Evolutionary conservation across 2,329 filamentous ascomycete species (phyloP).

Genomic region (Fusarium musae): DNA sequence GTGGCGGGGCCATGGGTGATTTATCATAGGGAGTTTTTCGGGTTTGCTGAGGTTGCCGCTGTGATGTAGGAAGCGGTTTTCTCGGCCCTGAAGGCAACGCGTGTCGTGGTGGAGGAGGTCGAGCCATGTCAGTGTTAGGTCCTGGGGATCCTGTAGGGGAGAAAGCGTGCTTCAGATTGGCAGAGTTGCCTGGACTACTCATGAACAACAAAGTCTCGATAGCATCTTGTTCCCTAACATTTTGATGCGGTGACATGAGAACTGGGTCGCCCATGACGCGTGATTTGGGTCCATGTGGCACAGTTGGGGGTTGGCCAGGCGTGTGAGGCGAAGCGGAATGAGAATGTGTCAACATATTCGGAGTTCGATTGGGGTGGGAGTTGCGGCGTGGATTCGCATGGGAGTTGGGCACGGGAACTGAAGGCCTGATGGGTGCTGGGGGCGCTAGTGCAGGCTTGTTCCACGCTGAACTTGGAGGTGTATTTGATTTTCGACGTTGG

Average conservation of each 20-base stretch:
- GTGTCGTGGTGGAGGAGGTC: constrained; percentile 42
- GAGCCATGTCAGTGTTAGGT: constrained; percentile 32
- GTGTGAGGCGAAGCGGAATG: constrained; percentile 60
- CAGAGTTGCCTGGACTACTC: constrained; percentile 80
- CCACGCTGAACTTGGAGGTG: constrained; percentile 52
- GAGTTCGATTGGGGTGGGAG: constrained; percentile 61
- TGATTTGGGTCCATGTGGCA: constrained; percentile 45
- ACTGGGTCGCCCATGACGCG: constrained; percentile 60
- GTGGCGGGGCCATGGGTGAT: constrained; percentile 52
- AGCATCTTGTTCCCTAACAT: constrained; percentile 82
- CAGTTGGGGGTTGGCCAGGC: constrained; percentile 52
- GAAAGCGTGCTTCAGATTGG: constrained; percentile 68
- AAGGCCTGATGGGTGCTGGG: constrained; percentile 65
- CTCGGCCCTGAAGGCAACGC: constrained; percentile 61
- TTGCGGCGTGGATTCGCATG: constrained; percentile 59
- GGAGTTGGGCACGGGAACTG: constrained; percentile 50
- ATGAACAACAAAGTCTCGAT: constrained; percentile 84
- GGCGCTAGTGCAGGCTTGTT: constrained; percentile 59
- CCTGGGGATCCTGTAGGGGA: constrained; percentile 55
- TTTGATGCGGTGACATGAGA: constrained; percentile 69
- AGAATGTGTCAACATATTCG: constrained; percentile 61
- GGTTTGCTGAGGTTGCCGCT: constrained; percentile 54
- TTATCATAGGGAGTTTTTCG: constrained; percentile 63
- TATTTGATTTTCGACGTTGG: constrained; percentile 47
- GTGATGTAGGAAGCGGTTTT: constrained; percentile 62